Base-by-base conservation (phyloP, 257 asterid genomes). In the Jacaranda copaia region DNA sequence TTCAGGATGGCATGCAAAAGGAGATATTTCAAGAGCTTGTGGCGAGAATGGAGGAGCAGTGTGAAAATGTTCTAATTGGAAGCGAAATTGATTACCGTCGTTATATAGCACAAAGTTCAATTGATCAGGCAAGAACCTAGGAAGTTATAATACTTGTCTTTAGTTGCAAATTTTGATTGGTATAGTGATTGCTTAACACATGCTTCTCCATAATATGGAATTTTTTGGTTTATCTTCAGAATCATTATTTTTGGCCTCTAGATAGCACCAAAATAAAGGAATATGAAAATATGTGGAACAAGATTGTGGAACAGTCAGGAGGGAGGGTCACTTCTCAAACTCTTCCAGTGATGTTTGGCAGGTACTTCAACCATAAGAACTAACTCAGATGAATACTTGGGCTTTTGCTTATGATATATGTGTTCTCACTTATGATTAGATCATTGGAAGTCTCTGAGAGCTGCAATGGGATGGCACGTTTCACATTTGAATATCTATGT, bases 1-100 rank as follows among this genome's bases (percentile, higher is more conserved):
- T 81, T 55, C 89, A 95, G 99, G 99, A 95, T 84, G 99, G 99
- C 72, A 95, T 95, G 99, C 99, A 95, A 78, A 91, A 83, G 72
- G 99, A 95, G 78, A 93, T 95, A 71, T 95, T 95, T 75, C 84
- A 88, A 38, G 92, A 91, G 82, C 85, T 95, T 61, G 71, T 95
- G 25, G 82, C 73, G 46, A 89, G 80, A 75, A 74, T 95, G 82
- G 97, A 90, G 77, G 85, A 90, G 62, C 99, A 95, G 79, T 89
- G 93, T 77, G 89, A 90, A 76, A 85, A 66, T 84, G 81, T 90
- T 75, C 85, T 88, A 32, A 91, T 95, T 76, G 98, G 99, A 76
- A 91, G 94, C 77, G 99, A 95, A 84, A 88, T 93, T 72, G 99
- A 95, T 78, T 95, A 93, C 83, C 97, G 99, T 38, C 96, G 98